Evolutionary conservation across 1,139 yeast genomes (phyloP).

Genomic region (Yamadazyma pseudoaaseri): DNA sequence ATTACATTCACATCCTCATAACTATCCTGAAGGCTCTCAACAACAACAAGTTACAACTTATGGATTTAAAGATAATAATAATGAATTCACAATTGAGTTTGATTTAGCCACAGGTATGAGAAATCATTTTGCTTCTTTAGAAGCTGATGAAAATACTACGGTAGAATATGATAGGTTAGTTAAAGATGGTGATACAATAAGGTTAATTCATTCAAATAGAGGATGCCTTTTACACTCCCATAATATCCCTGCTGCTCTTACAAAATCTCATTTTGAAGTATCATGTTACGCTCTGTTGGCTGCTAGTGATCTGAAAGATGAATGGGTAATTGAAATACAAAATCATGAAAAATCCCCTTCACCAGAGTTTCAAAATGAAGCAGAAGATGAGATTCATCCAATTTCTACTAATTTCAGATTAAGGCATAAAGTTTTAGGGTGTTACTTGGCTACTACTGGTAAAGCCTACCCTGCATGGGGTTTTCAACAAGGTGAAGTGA

Average conservation of each 20-base stretch:
- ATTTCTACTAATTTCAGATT: conserved; percentile 68
- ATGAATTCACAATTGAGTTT: conserved; percentile 58
- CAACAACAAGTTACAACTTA: conserved; percentile 78
- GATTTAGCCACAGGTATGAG: conserved; percentile 24
- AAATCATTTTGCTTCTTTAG: conserved; percentile 31
- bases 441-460: conserved; percentile 76
- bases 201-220: conserved; percentile 55
- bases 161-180: conserved; percentile 22
- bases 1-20: conserved; percentile 67
- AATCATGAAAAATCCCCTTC: conserved; percentile 57
- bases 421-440: conserved; percentile 60
- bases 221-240: conserved; percentile 64
- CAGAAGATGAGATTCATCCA: conserved; percentile 53
- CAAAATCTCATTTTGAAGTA: conserved; percentile 56
- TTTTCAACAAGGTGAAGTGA: conserved; percentile 76
- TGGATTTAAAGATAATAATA: conserved; percentile 69
- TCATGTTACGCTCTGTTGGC: conserved; percentile 63
- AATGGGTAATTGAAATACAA: conserved; percentile 70
- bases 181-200: conserved; percentile 52
- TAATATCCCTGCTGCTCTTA: conserved; percentile 52
- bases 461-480: conserved; percentile 78
- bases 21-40: conserved; percentile 70
- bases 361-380: conserved; percentile 40
- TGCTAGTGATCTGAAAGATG: conserved; percentile 61
- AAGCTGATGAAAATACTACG: conserved; percentile 27